Evolutionary conservation across 2,329 filamentous ascomycete species (phyloP).

Genomic region (Fusarium decemcellulare): DNA sequence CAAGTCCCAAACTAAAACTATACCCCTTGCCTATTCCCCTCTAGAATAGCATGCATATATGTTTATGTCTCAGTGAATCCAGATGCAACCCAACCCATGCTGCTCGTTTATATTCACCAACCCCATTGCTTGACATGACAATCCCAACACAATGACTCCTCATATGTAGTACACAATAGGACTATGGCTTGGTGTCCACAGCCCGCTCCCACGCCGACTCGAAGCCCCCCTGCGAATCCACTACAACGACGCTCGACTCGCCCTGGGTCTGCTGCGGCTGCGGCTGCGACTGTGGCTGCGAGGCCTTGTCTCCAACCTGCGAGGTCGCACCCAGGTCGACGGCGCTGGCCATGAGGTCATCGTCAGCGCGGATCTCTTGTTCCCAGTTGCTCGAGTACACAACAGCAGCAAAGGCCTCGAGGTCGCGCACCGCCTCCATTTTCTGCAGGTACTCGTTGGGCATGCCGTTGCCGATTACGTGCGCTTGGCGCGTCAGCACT

Average conservation of each 20-base stretch:
- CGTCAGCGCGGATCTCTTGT: conserved; percentile 69
- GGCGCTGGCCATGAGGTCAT: conserved; percentile 57
- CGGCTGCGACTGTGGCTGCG: conserved; percentile 27
- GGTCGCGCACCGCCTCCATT: conserved; percentile 82
- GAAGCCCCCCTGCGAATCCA: conserved; percentile 67
- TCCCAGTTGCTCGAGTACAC: conserved; percentile 91
- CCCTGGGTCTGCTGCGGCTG: conserved; percentile 39
- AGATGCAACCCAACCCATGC: conserved; percentile 30
- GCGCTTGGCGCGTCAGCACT: conserved; percentile 90
- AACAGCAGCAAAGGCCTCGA: conserved; percentile 88
- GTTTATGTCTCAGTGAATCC: conserved; percentile 33
- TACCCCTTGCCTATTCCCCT: conserved; percentile 14
- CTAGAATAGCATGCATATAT: conserved; percentile 29
- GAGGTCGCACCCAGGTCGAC: conserved; percentile 51
- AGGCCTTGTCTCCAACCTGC: conserved; percentile 23
- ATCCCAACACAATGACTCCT: conserved; percentile 31
- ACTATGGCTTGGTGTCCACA: conserved; percentile 46
- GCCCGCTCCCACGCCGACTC: conserved; percentile 81
- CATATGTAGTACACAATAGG: conserved; percentile 31
- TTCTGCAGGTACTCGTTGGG: conserved; percentile 79
- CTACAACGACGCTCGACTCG: conserved; percentile 69
- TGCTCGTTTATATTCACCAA: conserved; percentile 24
- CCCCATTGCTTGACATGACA: background rate
- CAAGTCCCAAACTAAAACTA: conserved; percentile 26
- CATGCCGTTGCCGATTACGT: conserved; percentile 86